A percentile compares a stretch with the other conserved stretches of the same genome.
Conservation (phyloP, 2,329 filamentous ascomycete genomes). For the Xylariaceae sp. region DNA sequence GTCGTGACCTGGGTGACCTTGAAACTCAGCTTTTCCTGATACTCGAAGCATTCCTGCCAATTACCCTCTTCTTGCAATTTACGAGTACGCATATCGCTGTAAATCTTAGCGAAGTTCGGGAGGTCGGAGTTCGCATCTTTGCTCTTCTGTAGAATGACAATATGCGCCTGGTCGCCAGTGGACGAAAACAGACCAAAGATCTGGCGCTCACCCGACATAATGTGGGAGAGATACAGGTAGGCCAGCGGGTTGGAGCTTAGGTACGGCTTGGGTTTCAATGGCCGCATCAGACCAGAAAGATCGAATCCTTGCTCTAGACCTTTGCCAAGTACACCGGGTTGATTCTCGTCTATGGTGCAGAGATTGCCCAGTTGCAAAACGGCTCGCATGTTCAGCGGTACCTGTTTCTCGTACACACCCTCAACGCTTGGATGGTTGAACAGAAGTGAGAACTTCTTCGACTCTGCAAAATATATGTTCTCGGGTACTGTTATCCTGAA, state of each 20-base stretch:
- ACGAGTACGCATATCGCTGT: conserved; percentile 68
- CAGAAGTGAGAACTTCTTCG: conserved; percentile 74
- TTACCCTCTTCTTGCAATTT: conserved; percentile 65
- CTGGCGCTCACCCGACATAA: conserved; percentile 84
- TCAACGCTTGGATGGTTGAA: conserved; percentile 94
- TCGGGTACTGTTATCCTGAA: conserved; percentile 93
- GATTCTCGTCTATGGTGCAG: conserved; percentile 89
- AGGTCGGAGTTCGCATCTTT: conserved; percentile 75
- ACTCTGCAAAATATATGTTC: conserved; percentile 78
- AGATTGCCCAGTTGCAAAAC: conserved; percentile 85
- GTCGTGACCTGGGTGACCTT: conserved; percentile 85
- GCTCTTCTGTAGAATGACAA: conserved; percentile 81
- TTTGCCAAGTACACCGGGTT: conserved; percentile 85
- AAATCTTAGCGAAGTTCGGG: conserved; percentile 87
- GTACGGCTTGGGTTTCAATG: conserved; percentile 63
- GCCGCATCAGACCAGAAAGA: conserved; percentile 67
- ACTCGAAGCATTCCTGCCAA: conserved; percentile 78
- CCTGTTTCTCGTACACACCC: conserved; percentile 92
- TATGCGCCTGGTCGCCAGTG: conserved; percentile 70
- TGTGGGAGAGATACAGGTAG: conserved; percentile 91
- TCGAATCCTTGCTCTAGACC: conserved; percentile 94
- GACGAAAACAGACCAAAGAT: conserved; percentile 94
- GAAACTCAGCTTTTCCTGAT: conserved; percentile 83
- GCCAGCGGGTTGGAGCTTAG: conserved; percentile 69
- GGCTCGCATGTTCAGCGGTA: conserved; percentile 82